These are phyloP conservation scores for Amyloporia xantha DNA, from an alignment of 768 basidiomycete genomes.

Conservation along the genomic window DNA sequence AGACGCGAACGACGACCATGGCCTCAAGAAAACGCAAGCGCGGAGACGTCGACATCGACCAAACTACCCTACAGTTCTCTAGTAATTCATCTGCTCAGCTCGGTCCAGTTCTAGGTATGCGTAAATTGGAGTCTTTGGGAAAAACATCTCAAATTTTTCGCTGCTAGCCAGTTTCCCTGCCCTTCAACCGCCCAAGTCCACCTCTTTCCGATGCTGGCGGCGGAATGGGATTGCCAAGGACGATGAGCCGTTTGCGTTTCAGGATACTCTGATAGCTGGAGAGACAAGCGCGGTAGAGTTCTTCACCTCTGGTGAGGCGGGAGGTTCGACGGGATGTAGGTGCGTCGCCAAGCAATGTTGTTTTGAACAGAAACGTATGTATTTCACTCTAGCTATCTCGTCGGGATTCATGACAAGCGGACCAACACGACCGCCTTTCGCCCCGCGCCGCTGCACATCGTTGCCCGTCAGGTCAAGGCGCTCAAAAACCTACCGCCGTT, in stretches of 20 bases:
- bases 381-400: slow-evolving; percentile 56
- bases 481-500: slow-evolving; percentile 59
- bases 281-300: slow-evolving; percentile 85
- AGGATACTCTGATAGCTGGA: slow-evolving; percentile 54
- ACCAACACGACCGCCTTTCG: slow-evolving; percentile 67
- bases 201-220: slow-evolving; percentile 56
- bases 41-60: slow-evolving; percentile 26
- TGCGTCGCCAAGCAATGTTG: slow-evolving; percentile 29
- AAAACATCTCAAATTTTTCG: no score
- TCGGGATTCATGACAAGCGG: slow-evolving; percentile 75
- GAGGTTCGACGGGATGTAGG: slow-evolving; percentile 60
- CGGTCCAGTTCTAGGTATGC: slow-evolving; percentile 50
- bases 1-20: slow-evolving; percentile 1
- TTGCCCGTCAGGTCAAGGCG: slow-evolving; percentile 78
- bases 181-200: slow-evolving; percentile 48
- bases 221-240: slow-evolving; percentile 31
- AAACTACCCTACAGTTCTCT: slow-evolving; percentile 32
- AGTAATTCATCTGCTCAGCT: slow-evolving; percentile 28
- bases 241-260: slow-evolving; percentile 26
- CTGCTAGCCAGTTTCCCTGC: slow-evolving; percentile 64
- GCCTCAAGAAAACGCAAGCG: slow-evolving; percentile 42
- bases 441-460: slow-evolving; percentile 58
- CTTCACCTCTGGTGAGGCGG: slow-evolving; percentile 54
- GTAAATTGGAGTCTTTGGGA: no score
- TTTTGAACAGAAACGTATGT: neutral